Base-by-base conservation (phyloP, 179 eudicot genomes). In the Amaranthus tricolor region DNA sequence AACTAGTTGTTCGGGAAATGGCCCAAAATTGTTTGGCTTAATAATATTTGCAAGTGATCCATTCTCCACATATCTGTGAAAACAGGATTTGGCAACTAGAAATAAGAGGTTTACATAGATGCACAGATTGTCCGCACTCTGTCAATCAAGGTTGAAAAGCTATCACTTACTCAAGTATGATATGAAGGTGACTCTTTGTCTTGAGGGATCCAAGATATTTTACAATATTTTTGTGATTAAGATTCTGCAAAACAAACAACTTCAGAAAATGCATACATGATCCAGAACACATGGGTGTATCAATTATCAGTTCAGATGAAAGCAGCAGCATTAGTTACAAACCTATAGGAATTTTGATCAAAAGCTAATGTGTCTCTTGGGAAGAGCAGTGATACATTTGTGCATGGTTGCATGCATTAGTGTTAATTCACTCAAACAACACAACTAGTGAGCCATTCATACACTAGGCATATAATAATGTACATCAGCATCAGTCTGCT, bases 21-120 rank as follows among this genome's bases (percentile, higher is more conserved):
- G 99, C 76, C 99, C 98, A 89, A 96, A 95, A 78, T 96, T 96
- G 76, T 88, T 96, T 72, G 99, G 99, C 90, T 95, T 95, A 61
- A 93, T 89, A 66, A 91, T 93, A 75, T 96, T 96, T 52, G 99
- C 99, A 77, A 96, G 98, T 78, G 99, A 96, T 43, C 99, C 99
- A 80, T 96, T 96, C 86, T 96, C 99, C 84, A 96, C 99, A 83
- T 89, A 96, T 84, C 99, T 96, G 70, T 55, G 61, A 11, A 74
- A 75, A 50, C 62, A 77, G 50, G 65, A 63, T 49, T 76, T 71
- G 72, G 73, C 52, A 65, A 62, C 72, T 62, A 62, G 7, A 67
- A 19, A 71, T 75, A 44, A 76, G 51, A 53, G 54, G 48, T 54
- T 63, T 49, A 75, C 14, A 19, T n/a, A 44, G 44, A 67, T 48